Percentiles rank a stretch among this genome's conserved stretches.
These are phyloP conservation scores for Globisporangium carolinianum DNA, from an alignment of 352 stramenopile genomes.

Conservation along the genomic window DNA sequence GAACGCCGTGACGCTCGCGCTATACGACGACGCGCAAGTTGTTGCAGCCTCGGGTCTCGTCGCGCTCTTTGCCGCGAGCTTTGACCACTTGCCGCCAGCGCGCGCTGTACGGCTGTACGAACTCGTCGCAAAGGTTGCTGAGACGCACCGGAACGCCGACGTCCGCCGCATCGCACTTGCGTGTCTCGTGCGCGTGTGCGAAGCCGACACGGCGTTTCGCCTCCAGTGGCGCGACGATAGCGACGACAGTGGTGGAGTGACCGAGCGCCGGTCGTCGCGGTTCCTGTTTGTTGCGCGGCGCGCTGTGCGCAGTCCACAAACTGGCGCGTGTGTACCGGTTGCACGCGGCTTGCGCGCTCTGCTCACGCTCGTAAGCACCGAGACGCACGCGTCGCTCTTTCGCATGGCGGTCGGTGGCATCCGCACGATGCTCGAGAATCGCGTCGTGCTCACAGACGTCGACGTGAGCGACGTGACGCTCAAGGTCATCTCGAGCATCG, in stretches of 20 bases:
- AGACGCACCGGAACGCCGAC: constrained; percentile 54
- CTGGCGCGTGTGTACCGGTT: constrained; percentile 50
- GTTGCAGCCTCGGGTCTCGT: constrained; percentile 51
- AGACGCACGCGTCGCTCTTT: constrained; percentile 60
- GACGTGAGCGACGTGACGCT: constrained; percentile 75
- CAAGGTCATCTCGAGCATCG: constrained; percentile 78
- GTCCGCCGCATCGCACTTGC: constrained; percentile 56
- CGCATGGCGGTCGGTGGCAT: constrained; percentile 71
- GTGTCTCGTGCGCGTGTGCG: constrained; percentile 67
- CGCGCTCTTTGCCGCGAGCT: constrained; percentile 71
- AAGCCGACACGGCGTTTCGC: constrained; percentile 52
- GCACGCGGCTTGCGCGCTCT: constrained; percentile 51
- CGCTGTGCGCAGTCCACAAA: constrained; percentile 32
- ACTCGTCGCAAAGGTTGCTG: constrained; percentile 52
- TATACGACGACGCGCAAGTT: constrained; percentile 60
- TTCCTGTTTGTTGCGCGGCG: constrained; percentile 54
- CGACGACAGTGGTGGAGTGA: not conserved
- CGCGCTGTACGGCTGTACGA: constrained; percentile 78
- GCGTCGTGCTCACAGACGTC: constrained; percentile 69
- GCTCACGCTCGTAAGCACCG: constrained; percentile 69
- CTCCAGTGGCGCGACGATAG: constrained; percentile 53
- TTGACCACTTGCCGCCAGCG: constrained; percentile 66
- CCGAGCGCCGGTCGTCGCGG: constrained; percentile 57
- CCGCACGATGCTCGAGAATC: constrained; percentile 73
- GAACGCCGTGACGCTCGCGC: constrained; percentile 55